Base-by-base conservation (phyloP, 2,329 filamentous ascomycete species). In the Lasiodiplodia sp. region DNA sequence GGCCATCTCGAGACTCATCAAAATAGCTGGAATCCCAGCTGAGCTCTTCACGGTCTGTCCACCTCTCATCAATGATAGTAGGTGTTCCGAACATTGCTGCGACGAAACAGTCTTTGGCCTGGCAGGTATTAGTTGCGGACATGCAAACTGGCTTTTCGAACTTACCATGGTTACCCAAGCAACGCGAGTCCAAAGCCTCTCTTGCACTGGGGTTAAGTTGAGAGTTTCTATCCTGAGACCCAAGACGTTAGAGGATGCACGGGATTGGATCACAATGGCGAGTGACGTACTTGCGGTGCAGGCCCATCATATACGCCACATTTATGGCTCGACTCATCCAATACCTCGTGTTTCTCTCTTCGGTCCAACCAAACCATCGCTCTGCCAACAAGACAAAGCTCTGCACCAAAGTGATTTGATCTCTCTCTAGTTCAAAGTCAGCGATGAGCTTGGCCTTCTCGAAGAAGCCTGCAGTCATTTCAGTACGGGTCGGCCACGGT, bases 301-400 rank as follows among this genome's bases (percentile, higher is more conserved):
- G 63, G 4, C 63, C 52, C 52, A 66, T 66, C 52, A 66, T 66
- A 23, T 55, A 55, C 3, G 34, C 63, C 21, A 66, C 51, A 34
- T 66, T 66, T 0, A 66, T 21, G 2, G 60, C 52, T 12, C 63
- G 49, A 23, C 63, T 47, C 63, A 56, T 66, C 63, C 63, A 66
- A 11, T 66, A 66, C 16, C 63, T 44, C 10, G 63, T 55, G n/a
- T 66, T 66, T 21, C 63, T 56, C 12, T 66, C 63, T n/a, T 66
- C n/a, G 12, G 63, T 56, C 63, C 63, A 66, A n/a, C 63, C 51
- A 21, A 66, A 38, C 63, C 63, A 66, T 12, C 63, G 63, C 23
- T 66, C 63, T 4, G 34, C 49, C 12, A 66, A 37, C 10, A 66
- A 28, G 4, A 66, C 37, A 25, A 66, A 66, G 25, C 63, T 56